Percentiles rank a stretch among this genome's conserved stretches.
These are phyloP conservation scores for Gloeophyllum trabeum DNA, from an alignment of 768 basidiomycete genomes.

Conservation along the genomic window DNA sequence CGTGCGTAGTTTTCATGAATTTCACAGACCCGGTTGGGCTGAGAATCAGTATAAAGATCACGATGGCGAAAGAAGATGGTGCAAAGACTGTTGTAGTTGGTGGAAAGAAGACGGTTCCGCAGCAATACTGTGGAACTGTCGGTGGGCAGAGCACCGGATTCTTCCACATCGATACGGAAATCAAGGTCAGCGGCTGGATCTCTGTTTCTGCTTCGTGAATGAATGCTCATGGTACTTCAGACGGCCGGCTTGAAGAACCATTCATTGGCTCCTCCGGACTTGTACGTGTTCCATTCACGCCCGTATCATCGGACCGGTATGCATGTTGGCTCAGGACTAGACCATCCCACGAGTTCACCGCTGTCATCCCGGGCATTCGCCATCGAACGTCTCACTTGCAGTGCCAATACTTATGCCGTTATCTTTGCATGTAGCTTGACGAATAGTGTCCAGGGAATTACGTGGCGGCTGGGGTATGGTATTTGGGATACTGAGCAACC, in stretches of 20 bases:
- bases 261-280: slow-evolving; percentile 44
- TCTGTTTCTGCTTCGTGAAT: slow-evolving; percentile 2
- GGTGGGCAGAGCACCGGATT: slow-evolving; percentile 54
- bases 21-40: too few relatives aligned
- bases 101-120: slow-evolving; percentile 31
- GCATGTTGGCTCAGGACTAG: too few relatives aligned
- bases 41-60: too few relatives aligned
- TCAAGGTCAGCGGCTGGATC: too few relatives aligned
- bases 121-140: slow-evolving; percentile 52
- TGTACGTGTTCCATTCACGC: too few relatives aligned
- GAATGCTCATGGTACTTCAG: slow-evolving; percentile 22
- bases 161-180: slow-evolving; percentile 45
- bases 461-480: slow-evolving; percentile 55
- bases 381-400: too few relatives aligned
- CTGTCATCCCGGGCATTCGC: too few relatives aligned
- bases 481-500: slow-evolving; percentile 37
- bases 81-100: slow-evolving; percentile 47
- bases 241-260: slow-evolving; percentile 43
- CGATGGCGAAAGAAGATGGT: slow-evolving; percentile 48
- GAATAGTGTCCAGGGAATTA: slow-evolving; percentile 49
- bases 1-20: too few relatives aligned
- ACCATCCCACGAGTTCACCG: too few relatives aligned
- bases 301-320: too few relatives aligned
- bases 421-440: slow-evolving; percentile 24
- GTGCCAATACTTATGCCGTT: slow-evolving; percentile 2